Base-by-base conservation (phyloP, 768 basidiomycete species). In the Chalciporus sphaerocephalus region DNA sequence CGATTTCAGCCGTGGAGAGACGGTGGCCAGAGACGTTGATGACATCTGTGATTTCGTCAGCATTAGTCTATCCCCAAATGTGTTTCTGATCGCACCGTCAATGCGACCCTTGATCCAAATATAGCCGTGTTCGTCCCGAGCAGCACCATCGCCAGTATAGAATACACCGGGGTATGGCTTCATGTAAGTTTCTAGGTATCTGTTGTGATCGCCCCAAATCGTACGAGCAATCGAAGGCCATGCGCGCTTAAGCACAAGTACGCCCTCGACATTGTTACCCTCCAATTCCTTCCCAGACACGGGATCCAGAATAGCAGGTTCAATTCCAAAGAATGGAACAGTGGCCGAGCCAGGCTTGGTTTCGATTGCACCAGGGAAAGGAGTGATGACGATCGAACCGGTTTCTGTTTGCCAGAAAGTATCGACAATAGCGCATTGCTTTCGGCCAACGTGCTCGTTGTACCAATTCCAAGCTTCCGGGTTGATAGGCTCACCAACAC, bases 381-480 rank as follows among this genome's bases (percentile, higher is more conserved):
- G 95, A 0, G 94, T 92, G 47, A 99, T 79, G 43, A 93, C 84
- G 65, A 96, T 94, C 2, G 88, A 91, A 43, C 96, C 96, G 1
- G 96, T 98, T 73, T 99, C 95, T 0, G 96, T 99, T 78, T 97
- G 94, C 91, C 90, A 93, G 69, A 82, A 93, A 4, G 91, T 95
- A 69, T 96, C 93, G 33, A 95, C 93, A 53, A 97, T 83, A 6
- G 95, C 92, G 62, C 91, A 94, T 65, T 97, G 78, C 54, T 68
- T 74, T 59, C 79, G 78, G 9, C 95, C 96, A 43, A 96, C 93
- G 60, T 92, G 81, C 60, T 96, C 92, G 66, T 95, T 92, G 70
- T 94, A 96, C 95, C 95, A 98, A 58, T 94, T 80, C 95, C 96
- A 97, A 10, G 95, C 95, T 66, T 97, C 95, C 21, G 94, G 93